Percentiles rank a stretch among this genome's conserved stretches.
Conservation (phyloP, 306 rosid species). For the Fagus crenata region DNA sequence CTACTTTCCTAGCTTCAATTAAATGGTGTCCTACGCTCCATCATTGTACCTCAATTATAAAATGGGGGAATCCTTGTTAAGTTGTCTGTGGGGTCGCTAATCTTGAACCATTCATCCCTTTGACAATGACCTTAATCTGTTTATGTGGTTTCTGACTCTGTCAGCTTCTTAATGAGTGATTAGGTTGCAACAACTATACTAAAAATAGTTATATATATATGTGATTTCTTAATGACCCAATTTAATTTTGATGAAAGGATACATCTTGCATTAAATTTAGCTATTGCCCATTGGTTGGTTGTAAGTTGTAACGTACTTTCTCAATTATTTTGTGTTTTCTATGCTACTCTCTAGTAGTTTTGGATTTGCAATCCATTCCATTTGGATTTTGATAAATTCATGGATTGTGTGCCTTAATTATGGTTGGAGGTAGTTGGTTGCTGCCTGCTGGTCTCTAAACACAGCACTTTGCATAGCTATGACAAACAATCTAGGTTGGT, state of each 20-base stretch:
- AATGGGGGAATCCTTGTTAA: neutral
- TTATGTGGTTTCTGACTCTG: neutral
- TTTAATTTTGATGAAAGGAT: no score
- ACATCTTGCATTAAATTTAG: no score
- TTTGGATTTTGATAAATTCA: neutral
- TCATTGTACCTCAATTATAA: neutral
- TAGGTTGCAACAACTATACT: no score
- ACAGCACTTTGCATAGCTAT: no score
- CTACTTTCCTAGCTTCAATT: neutral
- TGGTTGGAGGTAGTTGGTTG: conserved; percentile 1
- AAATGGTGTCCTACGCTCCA: neutral
- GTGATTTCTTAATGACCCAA: no score
- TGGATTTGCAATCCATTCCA: neutral
- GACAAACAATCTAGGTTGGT: neutral
- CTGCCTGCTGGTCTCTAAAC: neutral
- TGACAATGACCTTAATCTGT: neutral
- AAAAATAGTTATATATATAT: no score
- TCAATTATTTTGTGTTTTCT: no score
- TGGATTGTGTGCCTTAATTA: neutral
- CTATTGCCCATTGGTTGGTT: no score
- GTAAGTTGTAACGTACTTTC: no score
- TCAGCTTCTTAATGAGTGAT: neutral
- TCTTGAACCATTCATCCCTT: neutral
- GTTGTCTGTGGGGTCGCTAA: neutral
- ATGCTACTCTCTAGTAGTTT: neutral